A percentile compares a stretch with the other conserved stretches of the same genome.
Conservation (phyloP, 1,139 yeast genomes). For the Yamadazyma diddensiae region DNA sequence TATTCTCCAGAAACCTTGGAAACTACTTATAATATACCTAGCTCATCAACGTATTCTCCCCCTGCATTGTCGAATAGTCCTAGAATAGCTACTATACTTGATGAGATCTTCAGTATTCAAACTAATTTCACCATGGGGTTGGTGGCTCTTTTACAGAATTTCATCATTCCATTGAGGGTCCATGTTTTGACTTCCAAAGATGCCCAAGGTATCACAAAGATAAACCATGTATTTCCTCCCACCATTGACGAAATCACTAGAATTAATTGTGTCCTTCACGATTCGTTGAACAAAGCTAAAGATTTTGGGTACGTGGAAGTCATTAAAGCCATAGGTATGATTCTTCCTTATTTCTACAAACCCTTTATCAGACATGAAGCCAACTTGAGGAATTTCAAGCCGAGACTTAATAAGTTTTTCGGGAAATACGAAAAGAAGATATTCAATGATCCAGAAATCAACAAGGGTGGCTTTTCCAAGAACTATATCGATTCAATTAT, state of each 20-base stretch:
- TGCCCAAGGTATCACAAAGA: constrained; percentile 53
- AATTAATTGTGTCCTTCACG: constrained; percentile 79
- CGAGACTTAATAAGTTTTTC: constrained; percentile 43
- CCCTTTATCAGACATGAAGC: constrained; percentile 95
- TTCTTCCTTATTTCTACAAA: constrained; percentile 85
- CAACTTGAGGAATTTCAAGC: constrained; percentile 39
- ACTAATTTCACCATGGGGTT: constrained; percentile 69
- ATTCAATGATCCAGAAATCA: constrained; percentile 31
- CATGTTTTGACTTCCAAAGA: constrained; percentile 53
- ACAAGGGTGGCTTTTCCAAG: constrained; percentile 44
- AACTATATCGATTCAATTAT: constrained; percentile 66
- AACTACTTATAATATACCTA: constrained; percentile 57
- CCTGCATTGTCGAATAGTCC: constrained; percentile 10
- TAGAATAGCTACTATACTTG: constrained; percentile 46
- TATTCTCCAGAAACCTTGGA: constrained; percentile 89
- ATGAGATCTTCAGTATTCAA: constrained; percentile 69
- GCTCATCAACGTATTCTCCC: constrained; percentile 10
- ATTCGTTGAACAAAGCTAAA: constrained; percentile 64
- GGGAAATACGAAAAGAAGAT: constrained; percentile 45
- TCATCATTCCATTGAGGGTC: constrained; percentile 75
- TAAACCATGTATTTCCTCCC: constrained; percentile 85
- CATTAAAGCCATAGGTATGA: constrained; percentile 71
- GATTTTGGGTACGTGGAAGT: constrained; percentile 72
- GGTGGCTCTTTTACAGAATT: constrained; percentile 71
- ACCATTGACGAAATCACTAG: constrained; percentile 92